Base-by-base conservation (phyloP, 2,329 filamentous ascomycete genomes). In the Phialophora expanda region DNA sequence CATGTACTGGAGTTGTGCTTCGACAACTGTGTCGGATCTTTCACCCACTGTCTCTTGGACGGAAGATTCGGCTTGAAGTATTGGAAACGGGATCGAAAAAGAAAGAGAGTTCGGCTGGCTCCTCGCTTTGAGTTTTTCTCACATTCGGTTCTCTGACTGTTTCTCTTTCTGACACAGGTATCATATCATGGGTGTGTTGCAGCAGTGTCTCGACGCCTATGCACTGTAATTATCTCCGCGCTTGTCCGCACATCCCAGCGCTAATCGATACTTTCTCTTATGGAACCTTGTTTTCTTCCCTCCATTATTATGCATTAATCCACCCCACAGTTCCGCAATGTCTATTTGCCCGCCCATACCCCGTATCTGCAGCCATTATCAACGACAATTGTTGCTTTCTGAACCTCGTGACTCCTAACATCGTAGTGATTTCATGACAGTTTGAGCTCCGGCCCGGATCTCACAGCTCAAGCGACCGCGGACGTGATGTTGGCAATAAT, bases 401-500 rank as follows among this genome's bases (percentile, higher is more conserved):
- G 24, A 4, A 51, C 24, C 9, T 24, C 24, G 22, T 26, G 48
- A 51, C 9, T 24, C 48, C 14, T 51, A 9, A 51, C 48, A 51
- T 51, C 5, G 17, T 5, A 3, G 48, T 51, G 24, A 22, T 20
- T 51, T 26, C 48, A 26, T 51, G 48, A 26, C 48, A 26, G 48
- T n/a, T n/a, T n/a, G 17, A 44, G 38, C 22, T 51, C 14, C 9
- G 14, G 20, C 4, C 4, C 48, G 46, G n/a, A 50, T 14, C 24
- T 22, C 22, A 24, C 28, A 22, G 2, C n/a, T 70, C 58, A 70
- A 56, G 68, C 67, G 53, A 70, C 41, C 17, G 69, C 61, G 24
- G n/a, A 22, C 8, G 60, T 67, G 26, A 72, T 63, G 14, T 56
- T 59, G 8, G 68, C 69, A 20, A 66, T 50, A 22, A 71, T 66